These are phyloP conservation scores for Hibiscus syriacus DNA, from an alignment of 345 rosid genomes.

Conservation along the genomic window DNA sequence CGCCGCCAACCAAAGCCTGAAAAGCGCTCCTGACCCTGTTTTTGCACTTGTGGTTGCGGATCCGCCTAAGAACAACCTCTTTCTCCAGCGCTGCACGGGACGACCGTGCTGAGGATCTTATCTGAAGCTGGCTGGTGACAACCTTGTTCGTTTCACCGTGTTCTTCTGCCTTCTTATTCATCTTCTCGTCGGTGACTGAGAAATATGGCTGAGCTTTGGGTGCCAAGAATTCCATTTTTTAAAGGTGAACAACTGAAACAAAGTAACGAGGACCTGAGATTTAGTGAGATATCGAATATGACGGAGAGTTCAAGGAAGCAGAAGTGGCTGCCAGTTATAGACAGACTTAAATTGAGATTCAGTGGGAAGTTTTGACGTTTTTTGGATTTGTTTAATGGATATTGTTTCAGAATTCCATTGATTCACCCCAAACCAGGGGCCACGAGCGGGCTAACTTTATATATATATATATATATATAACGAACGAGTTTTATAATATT, in stretches of 20 bases:
- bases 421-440: slow-evolving; percentile 33
- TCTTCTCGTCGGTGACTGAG: too few species aligned
- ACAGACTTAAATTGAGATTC: not conserved
- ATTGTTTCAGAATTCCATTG: not conserved
- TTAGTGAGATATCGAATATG: not conserved
- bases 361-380: not conserved
- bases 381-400: not conserved
- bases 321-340: not conserved
- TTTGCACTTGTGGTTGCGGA: slow-evolving; percentile 32
- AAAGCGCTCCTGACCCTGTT: slow-evolving; percentile 25
- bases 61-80: slow-evolving; percentile 33
- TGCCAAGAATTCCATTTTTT: slow-evolving; percentile 21
- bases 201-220: slow-evolving; percentile 5
- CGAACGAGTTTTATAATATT: too few species aligned
- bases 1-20: slow-evolving; percentile 19
- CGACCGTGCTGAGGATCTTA: slow-evolving; percentile 22
- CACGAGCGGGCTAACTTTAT: too few species aligned
- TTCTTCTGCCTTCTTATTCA: not conserved
- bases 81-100: slow-evolving; percentile 19
- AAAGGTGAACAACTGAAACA: not conserved
- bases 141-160: not conserved
- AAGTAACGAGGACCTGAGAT: not conserved
- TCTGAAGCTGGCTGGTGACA: slow-evolving; percentile 27
- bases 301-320: not conserved
- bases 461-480: too few species aligned